Conservation (phyloP, 106 monocot genomes). For the Dendrobium officinale region DNA sequence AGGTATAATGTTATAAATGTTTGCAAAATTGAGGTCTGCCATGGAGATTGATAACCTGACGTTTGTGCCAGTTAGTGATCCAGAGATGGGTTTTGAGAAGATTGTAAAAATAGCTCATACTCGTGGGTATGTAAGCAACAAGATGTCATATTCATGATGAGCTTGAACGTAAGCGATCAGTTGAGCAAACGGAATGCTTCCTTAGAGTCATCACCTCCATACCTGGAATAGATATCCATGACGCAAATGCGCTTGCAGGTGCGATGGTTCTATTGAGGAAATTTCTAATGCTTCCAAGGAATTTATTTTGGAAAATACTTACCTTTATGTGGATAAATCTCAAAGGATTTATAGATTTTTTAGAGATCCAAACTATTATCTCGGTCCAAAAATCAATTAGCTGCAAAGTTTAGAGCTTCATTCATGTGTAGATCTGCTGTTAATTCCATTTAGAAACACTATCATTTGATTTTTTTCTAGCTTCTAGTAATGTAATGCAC, state of each 20-base stretch:
- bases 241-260: conserved; percentile 66
- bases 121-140: conserved; percentile 51
- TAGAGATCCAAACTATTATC: conserved; percentile 71
- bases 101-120: conserved; percentile 71
- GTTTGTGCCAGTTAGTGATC: conserved; percentile 60
- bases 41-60: conserved; percentile 47
- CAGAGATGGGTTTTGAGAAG: conserved; percentile 81
- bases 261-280: conserved; percentile 85
- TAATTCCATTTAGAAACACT: neutral
- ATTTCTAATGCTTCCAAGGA: conserved; percentile 76
- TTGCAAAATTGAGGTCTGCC: conserved; percentile 20
- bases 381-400: conserved; percentile 53
- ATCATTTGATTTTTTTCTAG: neutral
- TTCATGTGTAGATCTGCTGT: neutral
- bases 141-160: conserved; percentile 55
- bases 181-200: conserved; percentile 45
- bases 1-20: neutral
- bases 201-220: conserved; percentile 53
- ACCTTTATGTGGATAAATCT: conserved; percentile 84
- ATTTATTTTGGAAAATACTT: conserved; percentile 76
- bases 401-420: neutral
- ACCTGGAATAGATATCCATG: conserved; percentile 65
- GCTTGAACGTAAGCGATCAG: conserved; percentile 47
- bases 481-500: neutral
- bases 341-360: conserved; percentile 80